Conservation (phyloP, 106 monocot species). For the Dioscorea zingiberensis region DNA sequence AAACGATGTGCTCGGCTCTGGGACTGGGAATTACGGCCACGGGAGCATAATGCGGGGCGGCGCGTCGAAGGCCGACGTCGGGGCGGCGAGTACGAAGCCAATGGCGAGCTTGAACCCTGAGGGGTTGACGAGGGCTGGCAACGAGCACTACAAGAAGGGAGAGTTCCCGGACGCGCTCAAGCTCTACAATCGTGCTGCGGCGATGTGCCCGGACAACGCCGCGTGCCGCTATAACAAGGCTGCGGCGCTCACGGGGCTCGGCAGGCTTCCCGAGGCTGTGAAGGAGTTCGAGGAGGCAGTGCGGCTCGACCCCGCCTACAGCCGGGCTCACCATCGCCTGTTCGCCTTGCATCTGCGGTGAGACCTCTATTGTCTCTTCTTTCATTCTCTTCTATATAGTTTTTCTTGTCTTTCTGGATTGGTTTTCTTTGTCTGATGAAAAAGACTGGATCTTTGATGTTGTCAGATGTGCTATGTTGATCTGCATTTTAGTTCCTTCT, state of each 20-base stretch:
- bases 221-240: slow-evolving; percentile 63
- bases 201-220: slow-evolving; percentile 54
- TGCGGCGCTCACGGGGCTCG: slow-evolving; percentile 59
- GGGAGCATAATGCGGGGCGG: slow-evolving; percentile 75
- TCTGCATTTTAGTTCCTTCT: neutral
- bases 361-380: neutral
- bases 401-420: neutral
- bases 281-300: slow-evolving; percentile 58
- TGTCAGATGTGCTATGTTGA: neutral
- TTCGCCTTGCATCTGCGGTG: slow-evolving; percentile 48
- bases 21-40: slow-evolving; percentile 72
- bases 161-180: slow-evolving; percentile 51
- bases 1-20: slow-evolving; percentile 67
- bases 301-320: slow-evolving; percentile 40
- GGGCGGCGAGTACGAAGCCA: slow-evolving; percentile 3
- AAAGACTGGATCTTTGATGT: too few relatives aligned
- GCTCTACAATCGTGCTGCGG: slow-evolving; percentile 50
- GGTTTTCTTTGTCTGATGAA: too few relatives aligned
- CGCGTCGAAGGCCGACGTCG: neutral
- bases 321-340: slow-evolving; percentile 47
- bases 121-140: slow-evolving; percentile 57
- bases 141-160: slow-evolving; percentile 67
- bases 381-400: neutral
- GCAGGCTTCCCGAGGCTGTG: slow-evolving; percentile 53
- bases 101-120: slow-evolving; percentile 29